Conservation (phyloP, 352 stramenopile genomes). For the Phytophthora uliginosa region DNA sequence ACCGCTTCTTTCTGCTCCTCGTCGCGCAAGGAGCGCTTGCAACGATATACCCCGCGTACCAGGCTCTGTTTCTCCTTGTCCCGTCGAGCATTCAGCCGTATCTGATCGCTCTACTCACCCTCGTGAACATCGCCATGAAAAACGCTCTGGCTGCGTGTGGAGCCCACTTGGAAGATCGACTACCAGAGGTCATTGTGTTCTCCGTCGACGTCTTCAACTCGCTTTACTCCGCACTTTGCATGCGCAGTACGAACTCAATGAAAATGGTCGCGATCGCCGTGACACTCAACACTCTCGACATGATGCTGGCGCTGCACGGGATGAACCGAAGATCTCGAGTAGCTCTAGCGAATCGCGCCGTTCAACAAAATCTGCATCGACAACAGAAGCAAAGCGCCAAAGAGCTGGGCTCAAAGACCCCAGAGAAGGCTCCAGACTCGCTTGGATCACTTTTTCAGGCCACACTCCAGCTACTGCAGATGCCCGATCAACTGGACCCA, state of each 20-base stretch:
- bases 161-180: conserved; percentile 1
- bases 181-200: conserved; percentile 31
- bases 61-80: conserved; percentile 27
- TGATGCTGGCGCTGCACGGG: conserved; percentile 32
- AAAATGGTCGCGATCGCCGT: conserved; percentile 36
- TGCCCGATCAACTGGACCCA: conserved; percentile 41
- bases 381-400: conserved; percentile 15
- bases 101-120: conserved; percentile 23
- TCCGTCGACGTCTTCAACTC: conserved; percentile 32
- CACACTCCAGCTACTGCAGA: conserved; percentile 33
- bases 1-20: conserved; percentile 41
- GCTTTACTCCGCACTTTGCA: conserved; percentile 30
- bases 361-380: conserved; percentile 17
- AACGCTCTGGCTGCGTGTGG: background rate
- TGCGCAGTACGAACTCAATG: conserved; percentile 12
- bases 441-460: conserved; percentile 16
- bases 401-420: background rate
- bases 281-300: conserved; percentile 22
- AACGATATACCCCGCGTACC: conserved; percentile 42
- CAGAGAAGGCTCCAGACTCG: background rate
- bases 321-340: conserved; percentile 30
- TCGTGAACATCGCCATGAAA: background rate
- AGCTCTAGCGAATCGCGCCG: conserved; percentile 18
- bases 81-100: conserved; percentile 19
- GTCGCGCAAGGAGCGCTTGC: conserved; percentile 27